Evolutionary conservation across 2,329 filamentous ascomycete genomes (phyloP).

Genomic region (Magnaporthiopsis rhizophila): DNA sequence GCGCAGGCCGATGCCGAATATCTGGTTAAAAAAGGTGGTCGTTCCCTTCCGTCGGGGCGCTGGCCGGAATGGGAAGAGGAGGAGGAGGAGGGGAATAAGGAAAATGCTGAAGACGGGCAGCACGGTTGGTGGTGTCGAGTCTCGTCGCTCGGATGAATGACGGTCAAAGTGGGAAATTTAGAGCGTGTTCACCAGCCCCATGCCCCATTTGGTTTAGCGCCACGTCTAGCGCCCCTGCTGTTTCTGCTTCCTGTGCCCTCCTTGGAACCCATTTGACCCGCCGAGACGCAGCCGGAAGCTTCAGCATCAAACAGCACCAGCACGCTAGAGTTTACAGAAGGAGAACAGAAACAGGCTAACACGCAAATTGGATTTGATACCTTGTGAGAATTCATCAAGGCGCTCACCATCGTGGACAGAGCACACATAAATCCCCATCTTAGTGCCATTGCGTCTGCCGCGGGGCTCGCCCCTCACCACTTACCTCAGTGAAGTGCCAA

Average conservation of each 20-base stretch:
- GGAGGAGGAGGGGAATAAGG: not conserved
- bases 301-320: too few relatives aligned
- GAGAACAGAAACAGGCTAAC: not conserved
- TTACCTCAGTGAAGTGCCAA: too few relatives aligned
- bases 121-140: not conserved
- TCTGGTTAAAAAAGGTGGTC: not conserved
- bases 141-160: not conserved
- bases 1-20: not conserved
- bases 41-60: not conserved
- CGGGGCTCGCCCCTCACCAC: too few relatives aligned
- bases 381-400: too few relatives aligned
- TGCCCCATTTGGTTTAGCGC: conserved; percentile 7
- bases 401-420: too few relatives aligned
- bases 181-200: conserved; percentile 5
- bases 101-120: not conserved
- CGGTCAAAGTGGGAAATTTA: not conserved
- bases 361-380: too few relatives aligned
- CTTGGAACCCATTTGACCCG: not conserved
- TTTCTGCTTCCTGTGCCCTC: not conserved
- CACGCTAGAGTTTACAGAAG: not conserved
- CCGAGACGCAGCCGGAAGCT: too few relatives aligned
- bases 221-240: not conserved
- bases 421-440: too few relatives aligned
- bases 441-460: too few relatives aligned
- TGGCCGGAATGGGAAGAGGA: not conserved